Percentiles rank a stretch among this genome's conserved stretches.
Conservation (phyloP, 331 rosid genomes). For the Malus hybrid region DNA sequence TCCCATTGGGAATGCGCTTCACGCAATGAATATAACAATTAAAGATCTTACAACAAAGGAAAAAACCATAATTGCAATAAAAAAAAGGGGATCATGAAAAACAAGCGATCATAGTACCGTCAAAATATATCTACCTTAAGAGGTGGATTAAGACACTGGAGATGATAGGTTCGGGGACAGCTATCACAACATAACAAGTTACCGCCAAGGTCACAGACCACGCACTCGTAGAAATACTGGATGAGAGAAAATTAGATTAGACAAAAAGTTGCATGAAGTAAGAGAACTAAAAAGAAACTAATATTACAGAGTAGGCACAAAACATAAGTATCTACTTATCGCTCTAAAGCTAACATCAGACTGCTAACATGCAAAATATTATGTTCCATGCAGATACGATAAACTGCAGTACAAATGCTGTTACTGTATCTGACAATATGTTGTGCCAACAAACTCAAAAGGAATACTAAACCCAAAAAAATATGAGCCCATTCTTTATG, state of each 20-base stretch:
- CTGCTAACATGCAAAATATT: not conserved
- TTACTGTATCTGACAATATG: not conserved
- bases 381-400: not conserved
- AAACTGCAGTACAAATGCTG: not conserved
- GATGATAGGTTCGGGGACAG: constrained; percentile 95
- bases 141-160: constrained; percentile 94
- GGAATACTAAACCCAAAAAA: not conserved
- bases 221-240: constrained; percentile 93
- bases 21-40: constrained; percentile 25
- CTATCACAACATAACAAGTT: constrained; percentile 96
- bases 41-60: not conserved
- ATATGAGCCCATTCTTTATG: not conserved
- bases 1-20: constrained; percentile 92
- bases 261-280: constrained; percentile 11
- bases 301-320: not conserved
- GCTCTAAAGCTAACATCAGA: not conserved
- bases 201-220: constrained; percentile 96
- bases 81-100: not conserved
- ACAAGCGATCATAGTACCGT: constrained; percentile 7
- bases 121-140: constrained; percentile 63
- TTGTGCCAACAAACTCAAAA: not conserved
- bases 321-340: not conserved
- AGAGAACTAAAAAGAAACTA: not conserved
- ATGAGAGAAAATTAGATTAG: constrained; percentile 21
- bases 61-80: not conserved